Evolutionary conservation across 2,329 filamentous ascomycete species (phyloP).

Genomic region (Bipolaris victoriae): DNA sequence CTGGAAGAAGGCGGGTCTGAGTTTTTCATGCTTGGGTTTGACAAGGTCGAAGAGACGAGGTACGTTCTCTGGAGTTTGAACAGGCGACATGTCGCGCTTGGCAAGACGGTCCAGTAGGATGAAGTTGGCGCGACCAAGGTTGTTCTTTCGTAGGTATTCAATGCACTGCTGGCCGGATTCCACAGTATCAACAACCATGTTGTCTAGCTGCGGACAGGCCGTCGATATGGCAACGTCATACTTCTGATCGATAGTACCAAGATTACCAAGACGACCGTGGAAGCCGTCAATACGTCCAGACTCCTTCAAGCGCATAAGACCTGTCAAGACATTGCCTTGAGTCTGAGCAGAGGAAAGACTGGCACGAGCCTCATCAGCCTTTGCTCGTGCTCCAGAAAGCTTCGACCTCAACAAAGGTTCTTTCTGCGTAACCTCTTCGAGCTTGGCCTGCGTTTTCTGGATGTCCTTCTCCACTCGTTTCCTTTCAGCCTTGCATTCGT

Average conservation of each 20-base stretch:
- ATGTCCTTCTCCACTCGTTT: conserved; percentile 75
- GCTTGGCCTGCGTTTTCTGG: conserved; percentile 71
- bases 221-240: conserved; percentile 99
- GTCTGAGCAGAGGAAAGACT: conserved; percentile 90
- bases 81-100: conserved; percentile 74
- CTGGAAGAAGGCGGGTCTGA: conserved; percentile 91
- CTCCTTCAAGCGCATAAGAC: conserved; percentile 92
- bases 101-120: conserved; percentile 91
- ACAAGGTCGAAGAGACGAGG: conserved; percentile 93
- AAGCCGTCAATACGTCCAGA: conserved; percentile 97
- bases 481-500: conserved; percentile 76
- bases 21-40: conserved; percentile 83
- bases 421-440: conserved; percentile 73
- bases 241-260: conserved; percentile 89
- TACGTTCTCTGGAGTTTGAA: conserved; percentile 89
- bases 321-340: conserved; percentile 88
- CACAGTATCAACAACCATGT: conserved; percentile 95
- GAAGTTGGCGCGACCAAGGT: conserved; percentile 94
- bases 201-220: conserved; percentile 87
- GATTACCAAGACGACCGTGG: conserved; percentile 90
- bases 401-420: conserved; percentile 84
- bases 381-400: conserved; percentile 88
- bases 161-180: conserved; percentile 98
- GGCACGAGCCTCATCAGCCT: conserved; percentile 92
- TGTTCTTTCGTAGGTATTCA: conserved; percentile 96